Conservation (phyloP, 1,284 basidiomycete genomes). For the Malassezia pachydermatis region DNA sequence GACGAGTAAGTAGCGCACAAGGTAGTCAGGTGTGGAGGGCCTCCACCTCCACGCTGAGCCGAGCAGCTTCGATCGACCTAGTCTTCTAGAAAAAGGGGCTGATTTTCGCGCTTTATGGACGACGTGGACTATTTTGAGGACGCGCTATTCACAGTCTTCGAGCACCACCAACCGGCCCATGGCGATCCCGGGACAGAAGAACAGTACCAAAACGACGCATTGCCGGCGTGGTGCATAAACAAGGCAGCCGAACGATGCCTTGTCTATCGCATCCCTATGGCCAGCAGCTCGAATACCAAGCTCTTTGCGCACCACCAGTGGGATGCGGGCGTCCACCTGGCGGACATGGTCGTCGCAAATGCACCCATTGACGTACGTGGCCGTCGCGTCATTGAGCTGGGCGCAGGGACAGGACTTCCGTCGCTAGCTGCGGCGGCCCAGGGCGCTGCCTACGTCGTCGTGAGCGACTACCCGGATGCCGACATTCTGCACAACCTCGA, state of each 20-base stretch:
- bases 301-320: slow-evolving; percentile 45
- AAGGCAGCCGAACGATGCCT: slow-evolving; percentile 1
- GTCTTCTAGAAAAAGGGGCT: neutral
- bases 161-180: slow-evolving; percentile 32
- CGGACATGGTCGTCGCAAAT: slow-evolving; percentile 22
- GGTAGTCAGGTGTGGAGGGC: too few species aligned
- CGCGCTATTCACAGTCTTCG: slow-evolving; percentile 36
- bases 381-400: slow-evolving; percentile 29
- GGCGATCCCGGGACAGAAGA: slow-evolving; percentile 33
- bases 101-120: slow-evolving; percentile 3
- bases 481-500: slow-evolving; percentile 10
- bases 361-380: slow-evolving; percentile 24
- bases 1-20: slow-evolving; percentile 4
- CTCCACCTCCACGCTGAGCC: neutral
- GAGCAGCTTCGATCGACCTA: neutral
- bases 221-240: slow-evolving; percentile 20
- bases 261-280: slow-evolving; percentile 26
- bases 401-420: slow-evolving; percentile 38
- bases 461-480: slow-evolving; percentile 22
- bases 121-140: slow-evolving; percentile 31
- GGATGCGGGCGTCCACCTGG: slow-evolving; percentile 39
- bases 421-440: slow-evolving; percentile 26
- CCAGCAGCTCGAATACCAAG: slow-evolving; percentile 28
- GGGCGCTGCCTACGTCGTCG: slow-evolving; percentile 12
- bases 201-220: slow-evolving; percentile 22